Conservation (phyloP, 1,139 yeast species). For the Lodderomyces orthopsilosis region DNA sequence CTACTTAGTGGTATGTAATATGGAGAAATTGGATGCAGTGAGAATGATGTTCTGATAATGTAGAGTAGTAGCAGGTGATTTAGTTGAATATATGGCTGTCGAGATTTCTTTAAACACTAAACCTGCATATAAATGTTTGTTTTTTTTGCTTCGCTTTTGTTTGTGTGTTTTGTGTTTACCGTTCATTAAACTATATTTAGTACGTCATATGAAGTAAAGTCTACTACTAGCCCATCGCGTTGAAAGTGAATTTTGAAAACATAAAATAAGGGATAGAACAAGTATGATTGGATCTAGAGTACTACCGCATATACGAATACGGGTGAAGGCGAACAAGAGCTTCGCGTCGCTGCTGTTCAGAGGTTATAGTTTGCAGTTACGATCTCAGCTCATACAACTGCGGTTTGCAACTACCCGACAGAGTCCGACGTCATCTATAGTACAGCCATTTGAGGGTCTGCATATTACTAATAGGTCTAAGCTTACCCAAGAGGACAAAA, state of each 20-base stretch:
- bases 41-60: background rate
- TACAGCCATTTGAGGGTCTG: background rate
- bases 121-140: background rate
- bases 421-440: background rate
- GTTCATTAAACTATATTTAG: background rate
- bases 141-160: background rate
- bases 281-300: background rate
- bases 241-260: too few species aligned
- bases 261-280: background rate
- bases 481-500: background rate
- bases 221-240: background rate
- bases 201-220: too few species aligned
- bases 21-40: too few species aligned
- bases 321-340: background rate
- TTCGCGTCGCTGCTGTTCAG: background rate
- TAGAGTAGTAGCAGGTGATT: background rate
- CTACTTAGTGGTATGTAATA: too few species aligned
- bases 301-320: background rate
- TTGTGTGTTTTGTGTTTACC: too few species aligned
- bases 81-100: background rate
- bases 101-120: background rate
- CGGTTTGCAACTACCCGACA: conserved; percentile 1
- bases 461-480: background rate
- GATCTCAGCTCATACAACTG: background rate
- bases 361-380: background rate